phyloP scores from a whole-genome alignment of 495 filamentous ascomycete genomes.

The Aspergillus nidulans region DNA sequence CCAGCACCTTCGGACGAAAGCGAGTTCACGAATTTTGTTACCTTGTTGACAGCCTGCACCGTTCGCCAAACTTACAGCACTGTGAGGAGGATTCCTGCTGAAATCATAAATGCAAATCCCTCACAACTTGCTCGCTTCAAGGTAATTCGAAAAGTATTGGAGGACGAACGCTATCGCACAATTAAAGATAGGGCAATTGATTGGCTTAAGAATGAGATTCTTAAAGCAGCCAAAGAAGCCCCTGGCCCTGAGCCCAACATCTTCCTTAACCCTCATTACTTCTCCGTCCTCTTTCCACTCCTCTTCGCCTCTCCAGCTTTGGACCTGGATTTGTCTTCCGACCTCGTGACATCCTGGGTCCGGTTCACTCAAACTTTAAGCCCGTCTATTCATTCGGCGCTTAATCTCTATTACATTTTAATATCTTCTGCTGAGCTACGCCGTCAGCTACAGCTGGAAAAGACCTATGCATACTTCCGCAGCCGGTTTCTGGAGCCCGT shows the following conservation, averaged over 20 bases:
- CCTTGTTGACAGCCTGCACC: slow-evolving; percentile 63
- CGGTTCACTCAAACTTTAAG: slow-evolving; percentile 35
- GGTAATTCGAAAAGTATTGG: slow-evolving; percentile 74
- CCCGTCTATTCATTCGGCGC: slow-evolving; percentile 36
- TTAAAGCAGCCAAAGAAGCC: slow-evolving; percentile 38
- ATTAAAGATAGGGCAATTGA: slow-evolving; percentile 76
- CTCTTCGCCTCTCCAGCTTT: slow-evolving; percentile 27
- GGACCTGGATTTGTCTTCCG: slow-evolving; percentile 22
- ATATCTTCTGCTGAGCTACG: slow-evolving; percentile 32
- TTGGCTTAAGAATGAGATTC: slow-evolving; percentile 84
- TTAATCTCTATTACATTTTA: slow-evolving; percentile 46
- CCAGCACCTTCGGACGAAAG: slow-evolving; percentile 21
- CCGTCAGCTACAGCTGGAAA: slow-evolving; percentile 32
- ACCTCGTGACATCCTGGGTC: slow-evolving; percentile 34
- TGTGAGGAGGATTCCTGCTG: slow-evolving; percentile 68
- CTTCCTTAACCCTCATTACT: slow-evolving; percentile 37
- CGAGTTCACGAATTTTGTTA: slow-evolving; percentile 45
- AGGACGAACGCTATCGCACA: slow-evolving; percentile 66
- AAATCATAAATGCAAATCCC: slow-evolving; percentile 72
- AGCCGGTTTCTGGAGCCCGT: slow-evolving; percentile 33
- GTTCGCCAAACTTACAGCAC: slow-evolving; percentile 62
- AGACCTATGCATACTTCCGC: slow-evolving; percentile 36
- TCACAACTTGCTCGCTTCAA: slow-evolving; percentile 63
- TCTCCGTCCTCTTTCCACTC: slow-evolving; percentile 48
- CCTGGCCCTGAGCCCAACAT: slow-evolving; percentile 15